phyloP scores from a whole-genome alignment of 176 grass and related monocot species.

The Carex littledalei region DNA sequence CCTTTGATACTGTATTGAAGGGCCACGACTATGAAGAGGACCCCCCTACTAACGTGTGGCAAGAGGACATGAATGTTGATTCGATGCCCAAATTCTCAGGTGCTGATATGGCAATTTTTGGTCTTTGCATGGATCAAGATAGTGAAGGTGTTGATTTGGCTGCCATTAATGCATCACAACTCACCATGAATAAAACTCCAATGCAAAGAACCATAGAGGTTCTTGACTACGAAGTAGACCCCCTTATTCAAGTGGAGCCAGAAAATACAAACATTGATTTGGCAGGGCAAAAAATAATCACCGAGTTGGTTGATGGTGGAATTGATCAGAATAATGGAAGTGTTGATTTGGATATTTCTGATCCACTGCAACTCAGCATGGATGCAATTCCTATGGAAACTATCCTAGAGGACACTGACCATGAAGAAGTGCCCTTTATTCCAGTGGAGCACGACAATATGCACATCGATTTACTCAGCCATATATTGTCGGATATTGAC shows the following conservation, averaged over 20 bases:
- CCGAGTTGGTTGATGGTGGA: neutral
- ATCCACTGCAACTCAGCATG: neutral
- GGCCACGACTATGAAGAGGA: neutral
- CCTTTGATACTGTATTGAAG: neutral
- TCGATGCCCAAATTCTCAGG: neutral
- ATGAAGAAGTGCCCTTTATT: neutral
- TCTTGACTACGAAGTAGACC: neutral
- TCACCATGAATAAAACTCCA: neutral
- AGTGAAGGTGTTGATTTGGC: neutral
- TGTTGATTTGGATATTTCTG: neutral
- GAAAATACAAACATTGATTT: neutral
- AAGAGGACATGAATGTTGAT: neutral
- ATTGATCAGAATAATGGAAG: neutral
- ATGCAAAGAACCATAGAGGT: neutral
- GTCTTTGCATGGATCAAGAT: neutral
- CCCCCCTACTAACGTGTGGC: neutral
- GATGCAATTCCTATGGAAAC: conserved; percentile 1
- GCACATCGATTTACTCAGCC: neutral
- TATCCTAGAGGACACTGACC: neutral
- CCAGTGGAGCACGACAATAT: neutral
- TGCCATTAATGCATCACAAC: neutral
- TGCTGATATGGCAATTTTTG: neutral
- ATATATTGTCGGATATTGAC: neutral
- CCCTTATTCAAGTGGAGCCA: neutral
- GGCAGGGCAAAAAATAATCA: neutral